Evolutionary conservation across 2,329 filamentous ascomycete species (phyloP).

Genomic region (Botrytis tulipae): DNA sequence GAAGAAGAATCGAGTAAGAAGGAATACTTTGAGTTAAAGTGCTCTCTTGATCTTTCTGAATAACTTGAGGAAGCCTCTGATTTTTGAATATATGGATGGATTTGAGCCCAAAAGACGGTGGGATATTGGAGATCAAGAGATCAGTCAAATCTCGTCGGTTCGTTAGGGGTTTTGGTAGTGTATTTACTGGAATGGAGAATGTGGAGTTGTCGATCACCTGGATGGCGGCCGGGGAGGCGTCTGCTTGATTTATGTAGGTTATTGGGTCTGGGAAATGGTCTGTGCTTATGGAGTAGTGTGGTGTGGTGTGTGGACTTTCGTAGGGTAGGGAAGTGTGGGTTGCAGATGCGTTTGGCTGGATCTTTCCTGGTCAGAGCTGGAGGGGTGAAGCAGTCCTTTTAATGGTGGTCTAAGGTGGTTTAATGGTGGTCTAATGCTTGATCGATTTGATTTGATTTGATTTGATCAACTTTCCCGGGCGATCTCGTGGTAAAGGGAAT

Average conservation of each 20-base stretch:
- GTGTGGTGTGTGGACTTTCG: constrained; percentile 22
- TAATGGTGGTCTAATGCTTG: neutral
- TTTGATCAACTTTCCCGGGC: neutral
- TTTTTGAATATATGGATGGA: neutral
- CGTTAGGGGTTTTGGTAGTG: neutral
- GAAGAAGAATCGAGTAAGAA: neutral
- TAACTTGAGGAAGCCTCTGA: neutral
- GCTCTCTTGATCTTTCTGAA: too few relatives aligned
- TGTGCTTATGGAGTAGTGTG: constrained; percentile 23
- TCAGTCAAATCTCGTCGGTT: neutral
- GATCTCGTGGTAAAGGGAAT: neutral
- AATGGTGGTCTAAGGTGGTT: too few relatives aligned
- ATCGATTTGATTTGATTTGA: neutral
- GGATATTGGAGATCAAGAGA: neutral
- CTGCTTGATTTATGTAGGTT: constrained; percentile 39
- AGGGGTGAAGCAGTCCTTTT: constrained; percentile 15
- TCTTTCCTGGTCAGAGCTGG: constrained; percentile 18
- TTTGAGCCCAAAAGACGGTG: neutral
- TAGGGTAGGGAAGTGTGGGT: constrained; percentile 30
- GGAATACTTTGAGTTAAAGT: neutral
- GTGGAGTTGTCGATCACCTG: constrained; percentile 43
- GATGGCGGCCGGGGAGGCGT: constrained; percentile 41
- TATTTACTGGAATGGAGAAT: constrained; percentile 29
- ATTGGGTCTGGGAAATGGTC: constrained; percentile 34
- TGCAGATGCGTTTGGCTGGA: constrained; percentile 5